Evolutionary conservation across 2,329 filamentous ascomycete species (phyloP).

Genomic region (Paracoccidioides brasiliensis): DNA sequence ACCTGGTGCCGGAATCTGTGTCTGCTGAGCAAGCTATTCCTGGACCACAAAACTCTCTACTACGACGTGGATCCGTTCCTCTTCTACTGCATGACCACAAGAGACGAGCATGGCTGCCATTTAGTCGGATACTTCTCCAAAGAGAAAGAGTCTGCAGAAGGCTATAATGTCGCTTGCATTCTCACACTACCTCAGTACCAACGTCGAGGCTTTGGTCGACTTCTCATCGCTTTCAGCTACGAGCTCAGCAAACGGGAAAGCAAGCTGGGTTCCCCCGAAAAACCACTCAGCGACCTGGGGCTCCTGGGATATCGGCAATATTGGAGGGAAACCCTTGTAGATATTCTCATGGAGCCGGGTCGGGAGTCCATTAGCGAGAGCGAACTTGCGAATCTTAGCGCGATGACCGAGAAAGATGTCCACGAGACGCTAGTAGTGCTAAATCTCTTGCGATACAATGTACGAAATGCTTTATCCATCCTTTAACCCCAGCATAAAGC

Average conservation of each 20-base stretch:
- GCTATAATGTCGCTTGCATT: slow-evolving; percentile 97
- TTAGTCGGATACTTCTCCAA: slow-evolving; percentile 99
- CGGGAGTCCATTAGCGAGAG: slow-evolving; percentile 64
- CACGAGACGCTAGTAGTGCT: slow-evolving; percentile 87
- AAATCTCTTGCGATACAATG: slow-evolving; percentile 86
- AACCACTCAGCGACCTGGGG: slow-evolving; percentile 86
- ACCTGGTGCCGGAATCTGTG: slow-evolving; percentile 99
- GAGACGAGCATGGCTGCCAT: slow-evolving; percentile 81
- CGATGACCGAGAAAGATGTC: slow-evolving; percentile 97
- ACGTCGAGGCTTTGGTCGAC: slow-evolving; percentile 79
- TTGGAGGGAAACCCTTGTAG: slow-evolving; percentile 91
- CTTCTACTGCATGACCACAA: slow-evolving; percentile 94
- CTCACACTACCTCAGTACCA: slow-evolving; percentile 93
- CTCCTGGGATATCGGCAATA: slow-evolving; percentile 91
- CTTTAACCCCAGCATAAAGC: not conserved
- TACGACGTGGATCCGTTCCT: slow-evolving; percentile 96
- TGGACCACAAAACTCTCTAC: slow-evolving; percentile 97
- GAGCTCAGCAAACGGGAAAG: slow-evolving; percentile 90
- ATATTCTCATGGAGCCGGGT: slow-evolving; percentile 62
- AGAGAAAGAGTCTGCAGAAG: slow-evolving; percentile 92
- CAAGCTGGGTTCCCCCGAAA: slow-evolving; percentile 91
- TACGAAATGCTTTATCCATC: slow-evolving; percentile 20
- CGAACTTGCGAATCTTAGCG: slow-evolving; percentile 60
- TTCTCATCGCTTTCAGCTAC: slow-evolving; percentile 95
- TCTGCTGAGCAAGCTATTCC: slow-evolving; percentile 85